Conservation (phyloP, 1,284 basidiomycete species). For the Pterula multifida region DNA sequence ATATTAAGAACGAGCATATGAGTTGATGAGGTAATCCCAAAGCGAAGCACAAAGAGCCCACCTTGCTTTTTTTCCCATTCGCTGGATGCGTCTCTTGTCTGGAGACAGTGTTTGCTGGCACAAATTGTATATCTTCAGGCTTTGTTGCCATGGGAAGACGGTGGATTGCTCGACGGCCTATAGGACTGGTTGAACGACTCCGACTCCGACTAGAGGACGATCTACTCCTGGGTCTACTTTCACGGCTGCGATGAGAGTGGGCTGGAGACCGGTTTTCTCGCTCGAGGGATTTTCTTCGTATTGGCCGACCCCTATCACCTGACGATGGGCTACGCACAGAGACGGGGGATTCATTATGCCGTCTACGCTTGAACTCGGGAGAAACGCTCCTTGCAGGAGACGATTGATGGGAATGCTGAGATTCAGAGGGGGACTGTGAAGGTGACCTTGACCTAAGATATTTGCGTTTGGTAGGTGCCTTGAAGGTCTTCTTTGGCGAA, state of each 20-base stretch:
- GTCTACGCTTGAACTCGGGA: not conserved
- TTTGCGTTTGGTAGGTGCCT: not conserved
- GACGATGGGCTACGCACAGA: not conserved
- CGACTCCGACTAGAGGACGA: not conserved
- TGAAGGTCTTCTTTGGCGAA: not conserved
- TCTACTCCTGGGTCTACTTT: not conserved
- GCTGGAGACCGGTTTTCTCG: not conserved
- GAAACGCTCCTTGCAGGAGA: not conserved
- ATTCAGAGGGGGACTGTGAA: not conserved
- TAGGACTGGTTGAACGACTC: not conserved
- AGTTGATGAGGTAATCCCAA: slow-evolving; percentile 29
- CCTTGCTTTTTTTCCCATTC: not conserved
- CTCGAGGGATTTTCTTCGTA: not conserved
- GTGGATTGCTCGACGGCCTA: not conserved
- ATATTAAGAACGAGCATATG: no score
- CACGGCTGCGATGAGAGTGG: not conserved
- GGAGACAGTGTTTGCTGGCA: not conserved
- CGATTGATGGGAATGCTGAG: not conserved
- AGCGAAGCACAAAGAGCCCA: slow-evolving; percentile 12
- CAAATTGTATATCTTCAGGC: slow-evolving; percentile 1
- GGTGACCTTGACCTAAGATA: not conserved
- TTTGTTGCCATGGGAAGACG: not conserved
- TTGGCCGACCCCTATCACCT: not conserved
- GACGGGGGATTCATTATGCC: not conserved
- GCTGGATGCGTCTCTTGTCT: not conserved